Conservation (phyloP, 108 stramenopile genomes). For the Conticribra weissflogii region DNA sequence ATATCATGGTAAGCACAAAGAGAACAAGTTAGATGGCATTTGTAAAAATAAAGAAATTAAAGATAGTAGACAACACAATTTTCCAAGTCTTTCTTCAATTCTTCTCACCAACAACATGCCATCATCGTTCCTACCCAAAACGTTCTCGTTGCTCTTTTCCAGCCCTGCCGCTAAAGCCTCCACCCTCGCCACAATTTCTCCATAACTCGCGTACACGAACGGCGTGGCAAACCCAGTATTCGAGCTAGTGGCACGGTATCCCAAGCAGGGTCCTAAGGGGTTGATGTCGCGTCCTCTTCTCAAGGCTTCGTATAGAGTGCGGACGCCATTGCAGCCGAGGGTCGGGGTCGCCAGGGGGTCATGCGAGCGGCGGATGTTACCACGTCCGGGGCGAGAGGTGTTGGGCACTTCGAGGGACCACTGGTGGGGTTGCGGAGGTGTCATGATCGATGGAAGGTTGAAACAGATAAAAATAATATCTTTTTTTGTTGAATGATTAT, state of each 20-base stretch:
- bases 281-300: conserved; percentile 73
- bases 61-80: background rate
- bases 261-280: conserved; percentile 83
- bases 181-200: conserved; percentile 76
- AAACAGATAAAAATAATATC: background rate
- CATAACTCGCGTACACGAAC: conserved; percentile 79
- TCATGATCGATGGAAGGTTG: background rate
- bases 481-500: background rate
- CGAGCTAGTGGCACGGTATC: conserved; percentile 68
- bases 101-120: conserved; percentile 60
- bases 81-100: too few relatives aligned
- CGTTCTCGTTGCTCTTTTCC: conserved; percentile 51
- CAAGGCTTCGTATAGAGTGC: conserved; percentile 82
- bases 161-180: conserved; percentile 81
- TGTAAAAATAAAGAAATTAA: background rate
- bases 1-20: background rate
- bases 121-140: conserved; percentile 70
- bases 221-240: conserved; percentile 85
- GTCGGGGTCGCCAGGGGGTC: conserved; percentile 62
- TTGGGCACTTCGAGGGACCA: conserved; percentile 48
- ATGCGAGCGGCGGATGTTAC: conserved; percentile 46
- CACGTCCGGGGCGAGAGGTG: conserved; percentile 32
- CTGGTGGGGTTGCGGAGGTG: background rate
- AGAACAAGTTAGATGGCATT: background rate
- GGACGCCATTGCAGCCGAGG: conserved; percentile 65